Evolutionary conservation across 2,329 filamentous ascomycete genomes (phyloP).

Genomic region (Colletotrichum simmondsii): DNA sequence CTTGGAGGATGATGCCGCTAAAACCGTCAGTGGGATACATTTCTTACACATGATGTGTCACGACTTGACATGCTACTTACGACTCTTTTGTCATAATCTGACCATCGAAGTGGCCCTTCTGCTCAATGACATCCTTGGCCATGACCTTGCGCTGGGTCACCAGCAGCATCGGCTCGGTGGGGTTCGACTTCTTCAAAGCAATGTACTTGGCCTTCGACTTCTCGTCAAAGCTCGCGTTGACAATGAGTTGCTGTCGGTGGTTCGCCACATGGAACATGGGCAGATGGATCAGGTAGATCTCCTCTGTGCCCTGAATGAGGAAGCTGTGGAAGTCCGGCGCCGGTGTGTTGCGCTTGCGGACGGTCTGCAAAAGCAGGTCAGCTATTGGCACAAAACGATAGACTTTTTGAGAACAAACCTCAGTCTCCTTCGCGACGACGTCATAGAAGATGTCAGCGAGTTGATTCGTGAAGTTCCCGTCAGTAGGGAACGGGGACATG

Average conservation of each 20-base stretch:
- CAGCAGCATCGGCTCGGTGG: background rate
- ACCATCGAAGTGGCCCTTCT: background rate
- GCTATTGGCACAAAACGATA: too few relatives aligned
- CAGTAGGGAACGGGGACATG: slow-evolving; percentile 57
- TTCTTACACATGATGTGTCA: background rate
- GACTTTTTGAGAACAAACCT: background rate
- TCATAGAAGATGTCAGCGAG: slow-evolving; percentile 47
- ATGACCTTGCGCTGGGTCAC: background rate
- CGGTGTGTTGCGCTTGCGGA: background rate
- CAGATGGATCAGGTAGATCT: background rate
- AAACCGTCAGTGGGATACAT: background rate
- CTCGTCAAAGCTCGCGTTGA: background rate
- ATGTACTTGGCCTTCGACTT: background rate
- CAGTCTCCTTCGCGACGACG: slow-evolving; percentile 42
- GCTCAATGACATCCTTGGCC: background rate
- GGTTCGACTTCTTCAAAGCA: background rate
- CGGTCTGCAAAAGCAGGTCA: background rate
- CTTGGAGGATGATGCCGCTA: background rate
- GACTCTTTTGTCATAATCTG: background rate
- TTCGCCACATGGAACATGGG: background rate
- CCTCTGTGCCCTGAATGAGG: background rate
- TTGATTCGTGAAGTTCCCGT: slow-evolving; percentile 50
- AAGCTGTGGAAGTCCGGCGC: background rate
- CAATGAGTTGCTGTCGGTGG: background rate
- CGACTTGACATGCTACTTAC: background rate